A percentile compares a stretch with the other conserved stretches of the same genome.
phyloP scores from a whole-genome alignment of 352 stramenopile species.

The Globisporangium camurandrum region DNA sequence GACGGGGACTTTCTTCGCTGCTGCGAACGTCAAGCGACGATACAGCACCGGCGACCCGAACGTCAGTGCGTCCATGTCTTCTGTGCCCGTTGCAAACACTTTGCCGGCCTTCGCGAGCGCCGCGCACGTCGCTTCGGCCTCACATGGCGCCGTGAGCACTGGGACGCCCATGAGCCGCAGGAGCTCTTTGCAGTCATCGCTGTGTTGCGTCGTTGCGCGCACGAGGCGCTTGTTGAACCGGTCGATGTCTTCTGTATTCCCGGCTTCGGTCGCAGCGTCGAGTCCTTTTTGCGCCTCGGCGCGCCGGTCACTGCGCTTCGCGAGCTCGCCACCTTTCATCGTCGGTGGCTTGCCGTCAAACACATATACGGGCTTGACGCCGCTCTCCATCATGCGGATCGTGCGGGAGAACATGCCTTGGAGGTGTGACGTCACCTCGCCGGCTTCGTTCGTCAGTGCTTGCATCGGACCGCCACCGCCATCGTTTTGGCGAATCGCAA shows the following conservation, averaged over 20 bases:
- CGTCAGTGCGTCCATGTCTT: slow-evolving; percentile 99
- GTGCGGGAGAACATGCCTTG: slow-evolving; percentile 98
- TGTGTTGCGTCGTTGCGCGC: slow-evolving; percentile 88
- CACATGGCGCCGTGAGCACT: slow-evolving; percentile 94
- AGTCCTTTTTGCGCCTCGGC: slow-evolving; percentile 79
- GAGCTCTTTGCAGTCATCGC: slow-evolving; percentile 91
- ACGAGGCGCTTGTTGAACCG: slow-evolving; percentile 92
- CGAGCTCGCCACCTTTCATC: slow-evolving; percentile 96
- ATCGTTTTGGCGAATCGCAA: slow-evolving; percentile 83
- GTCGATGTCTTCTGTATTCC: slow-evolving; percentile 89
- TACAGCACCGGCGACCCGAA: slow-evolving; percentile 96
- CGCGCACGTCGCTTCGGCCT: slow-evolving; percentile 98
- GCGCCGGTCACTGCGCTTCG: slow-evolving; percentile 89
- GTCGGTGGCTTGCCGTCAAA: slow-evolving; percentile 98
- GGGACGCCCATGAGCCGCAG: slow-evolving; percentile 94
- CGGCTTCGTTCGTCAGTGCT: slow-evolving; percentile 96
- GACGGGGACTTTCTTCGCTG: slow-evolving; percentile 87
- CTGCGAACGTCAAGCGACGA: slow-evolving; percentile 85
- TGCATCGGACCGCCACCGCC: slow-evolving; percentile 78
- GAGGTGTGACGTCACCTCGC: slow-evolving; percentile 91
- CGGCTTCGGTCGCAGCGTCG: slow-evolving; percentile 81
- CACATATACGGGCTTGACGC: slow-evolving; percentile 97
- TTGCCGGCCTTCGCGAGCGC: slow-evolving; percentile 89
- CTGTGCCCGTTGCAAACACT: slow-evolving; percentile 93
- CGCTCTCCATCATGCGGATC: slow-evolving; percentile 97